Evolutionary conservation across 2,329 filamentous ascomycete genomes (phyloP), one percentile per base, ranked within the genome.

Genomic region (Aspergillus flavus): DNA sequence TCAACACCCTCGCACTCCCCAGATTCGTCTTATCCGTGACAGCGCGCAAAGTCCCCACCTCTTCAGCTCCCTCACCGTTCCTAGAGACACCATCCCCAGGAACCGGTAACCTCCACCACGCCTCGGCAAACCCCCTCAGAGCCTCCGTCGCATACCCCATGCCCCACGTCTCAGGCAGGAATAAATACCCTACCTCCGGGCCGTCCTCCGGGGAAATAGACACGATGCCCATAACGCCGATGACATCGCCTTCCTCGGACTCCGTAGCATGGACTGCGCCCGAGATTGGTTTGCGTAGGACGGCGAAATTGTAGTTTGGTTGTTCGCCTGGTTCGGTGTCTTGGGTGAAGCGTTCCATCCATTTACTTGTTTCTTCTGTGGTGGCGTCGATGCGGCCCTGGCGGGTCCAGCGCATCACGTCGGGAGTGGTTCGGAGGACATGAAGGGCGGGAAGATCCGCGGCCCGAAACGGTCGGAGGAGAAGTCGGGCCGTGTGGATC

Each of bases 61-160:
- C 57, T 5, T 41, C 60, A 1, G 59, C n/a, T 1, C 4, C 6
- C 7, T 16, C 23, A 34, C 30, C 56, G 4, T 21, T 26, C 5
- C 45, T 10, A 1, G 43, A 16, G 30, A 53, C 26, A 21, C 23
- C 12, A 2, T 21, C 52, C 3, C 16, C 52, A 6, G 19, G 54
- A 16, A 68, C 50, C 4, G 65, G 65, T 12, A 74, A 46, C 5
- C 59, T 54, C 70, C 72, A 74, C 72, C 72, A 74, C 58, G 66
- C 59, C 45, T 67, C 66, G 28, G 72, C 43, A 56, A 73, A 32
- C 57, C 69, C 48, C 3, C 58, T 53, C 46, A 74, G 54, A 12
- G 72, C 68, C 30, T 74, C 72, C 2, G 72, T 74, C 10, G 71
- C 71, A 26, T 66, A 70, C n/a, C 72, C 72, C 23, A 69, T 72